Evolutionary conservation across 371 early-diverging fungal genomes (phyloP).

Genomic region (Encephalitozoon romaleae): DNA sequence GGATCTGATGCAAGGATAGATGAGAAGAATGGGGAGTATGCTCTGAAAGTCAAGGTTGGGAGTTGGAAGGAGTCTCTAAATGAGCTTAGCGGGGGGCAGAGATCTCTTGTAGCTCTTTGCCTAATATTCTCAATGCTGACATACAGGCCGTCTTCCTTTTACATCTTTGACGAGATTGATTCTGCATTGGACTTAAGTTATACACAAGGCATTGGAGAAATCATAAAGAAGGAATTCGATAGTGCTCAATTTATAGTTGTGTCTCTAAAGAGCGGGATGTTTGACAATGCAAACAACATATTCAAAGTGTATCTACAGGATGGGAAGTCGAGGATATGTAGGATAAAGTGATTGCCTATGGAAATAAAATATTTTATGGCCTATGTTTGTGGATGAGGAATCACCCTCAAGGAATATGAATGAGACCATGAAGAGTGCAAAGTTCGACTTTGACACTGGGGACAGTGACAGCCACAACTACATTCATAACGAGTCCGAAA

Average conservation of each 20-base stretch:
- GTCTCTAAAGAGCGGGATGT: slow-evolving; percentile 98
- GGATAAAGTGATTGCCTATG: slow-evolving; percentile 41
- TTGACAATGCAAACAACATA: slow-evolving; percentile 92
- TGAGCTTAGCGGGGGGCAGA: slow-evolving; percentile 95
- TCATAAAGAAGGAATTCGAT: slow-evolving; percentile 82
- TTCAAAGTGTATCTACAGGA: slow-evolving; percentile 86
- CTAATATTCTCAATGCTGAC: slow-evolving; percentile 87
- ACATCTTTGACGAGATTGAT: slow-evolving; percentile 98
- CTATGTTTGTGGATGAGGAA: background rate
- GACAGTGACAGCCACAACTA: slow-evolving; percentile 12
- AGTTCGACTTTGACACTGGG: background rate
- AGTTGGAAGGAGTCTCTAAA: slow-evolving; percentile 90
- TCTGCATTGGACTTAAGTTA: slow-evolving; percentile 94
- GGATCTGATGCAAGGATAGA: slow-evolving; percentile 44
- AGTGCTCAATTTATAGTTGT: slow-evolving; percentile 97
- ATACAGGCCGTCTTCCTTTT: slow-evolving; percentile 98
- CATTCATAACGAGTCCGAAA: background rate
- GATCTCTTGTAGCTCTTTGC: slow-evolving; percentile 86
- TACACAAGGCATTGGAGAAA: slow-evolving; percentile 94
- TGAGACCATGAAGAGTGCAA: slow-evolving; percentile 1
- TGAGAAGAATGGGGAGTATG: slow-evolving; percentile 65
- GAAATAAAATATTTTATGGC: background rate
- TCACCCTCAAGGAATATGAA: slow-evolving; percentile 6
- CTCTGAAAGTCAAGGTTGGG: slow-evolving; percentile 85
- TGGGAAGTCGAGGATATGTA: slow-evolving; percentile 82